Base-by-base conservation (phyloP, 2,329 filamentous ascomycete species). In the Trichoderma sp. region DNA sequence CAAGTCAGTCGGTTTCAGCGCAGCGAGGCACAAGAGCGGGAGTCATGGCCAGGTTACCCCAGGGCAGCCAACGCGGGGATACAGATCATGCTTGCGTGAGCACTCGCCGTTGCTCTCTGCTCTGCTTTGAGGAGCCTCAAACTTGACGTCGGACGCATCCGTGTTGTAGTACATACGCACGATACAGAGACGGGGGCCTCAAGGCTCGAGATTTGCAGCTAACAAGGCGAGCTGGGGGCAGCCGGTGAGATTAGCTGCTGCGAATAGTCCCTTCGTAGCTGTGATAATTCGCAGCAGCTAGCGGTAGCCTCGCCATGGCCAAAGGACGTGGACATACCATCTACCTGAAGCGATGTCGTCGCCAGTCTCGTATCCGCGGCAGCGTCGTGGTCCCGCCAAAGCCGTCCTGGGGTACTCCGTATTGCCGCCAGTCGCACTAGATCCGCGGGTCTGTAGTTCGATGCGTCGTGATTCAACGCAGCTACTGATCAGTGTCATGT, bases 401-500 rank as follows among this genome's bases (percentile, higher is more conserved):
- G 59, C 45, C 59, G 21, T 50, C 17, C 34, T 34, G 50, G 50
- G 59, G 59, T 62, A 54, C 59, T 34, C 48, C 30, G 59, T 62
- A 54, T 48, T 34, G 59, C 30, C 45, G 43, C 50, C 59, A 45
- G 50, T 55, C 17, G 50, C 24, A 28, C 50, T 55, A 17, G 50
- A 34, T 39, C n/a, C 50, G 59, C 59, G 43, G 59, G 50, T 55
- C 39, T 52, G 47, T 30, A 28, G 12, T 52, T 24, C 15, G 26
- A 26, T 17, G 50, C 28, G 50, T 26, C 28, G 59, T 63, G 50
- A 17, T 54, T 21, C 43, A 45, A 55, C 34, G 59, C 50, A 47
- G 50, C 26, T 63, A 50, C 59, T 63, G 48, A 63, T 55, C 59
- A 63, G 17, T 47, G 59, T 50, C 57, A n/a, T 30, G 24, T n/a